Evolutionary conservation across 1,139 yeast species (phyloP), one percentile per base, ranked within the genome.

Genomic region (Saccharomyces pastorianus): DNA sequence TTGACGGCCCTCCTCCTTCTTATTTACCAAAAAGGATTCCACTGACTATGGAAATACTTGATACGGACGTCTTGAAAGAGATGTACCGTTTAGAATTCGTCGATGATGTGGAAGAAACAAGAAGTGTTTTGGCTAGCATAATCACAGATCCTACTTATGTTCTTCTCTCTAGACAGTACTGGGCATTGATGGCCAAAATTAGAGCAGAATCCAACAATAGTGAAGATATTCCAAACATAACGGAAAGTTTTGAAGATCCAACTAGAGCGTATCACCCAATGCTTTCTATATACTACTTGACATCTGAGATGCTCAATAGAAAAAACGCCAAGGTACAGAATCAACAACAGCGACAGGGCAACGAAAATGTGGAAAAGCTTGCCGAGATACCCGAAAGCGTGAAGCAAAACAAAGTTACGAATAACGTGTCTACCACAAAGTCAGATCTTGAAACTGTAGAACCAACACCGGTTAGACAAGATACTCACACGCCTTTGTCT

Each of bases 221-320:
- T 26, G 51, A 52, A 27, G 42, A 41, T 14, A 31, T 31, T 46
- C 51, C 31, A 34, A 50, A 44, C 20, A 54, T 42, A 31, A 46
- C 17, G 26, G 44, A 53, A 26, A 46, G 70, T 72, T 51, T 73
- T 73, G 60, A 81, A 80, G 95, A 88, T 69, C 97, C 97, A n/a
- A 87, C 96, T 0, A 78, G 81, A 52, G 95, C 93, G 0, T 93
- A 80, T 71, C 96, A 91, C 69, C 98, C 99, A 0, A 75, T 91
- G 60, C 72, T 91, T 13, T 88, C 96, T 2, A 83, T 91, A 29
- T 93, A 93, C 68, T 85, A 80, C 66, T 76, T 93, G 63, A 96
- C 90, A 25, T 82, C 80, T 55, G 99, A 93, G 71, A 84, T 84
- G 88, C 68, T 76, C 56, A 57, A 46, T 56, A 53, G 55, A 58